Conservation (phyloP, 106 monocot genomes). For the Allium cepa region DNA sequence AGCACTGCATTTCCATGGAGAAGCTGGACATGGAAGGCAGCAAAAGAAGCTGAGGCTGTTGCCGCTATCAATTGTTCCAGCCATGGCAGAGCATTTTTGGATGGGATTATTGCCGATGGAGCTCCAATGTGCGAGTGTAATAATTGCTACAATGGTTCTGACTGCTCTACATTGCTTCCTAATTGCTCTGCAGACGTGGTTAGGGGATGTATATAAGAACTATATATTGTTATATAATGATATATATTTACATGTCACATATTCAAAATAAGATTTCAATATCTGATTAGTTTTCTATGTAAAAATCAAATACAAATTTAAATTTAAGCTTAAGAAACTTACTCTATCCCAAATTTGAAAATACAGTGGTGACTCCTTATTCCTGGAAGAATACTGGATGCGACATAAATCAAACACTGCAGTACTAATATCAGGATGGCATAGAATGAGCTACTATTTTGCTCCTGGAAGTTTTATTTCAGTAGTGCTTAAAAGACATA, state of each 20-base stretch:
- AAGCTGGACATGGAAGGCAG: not conserved
- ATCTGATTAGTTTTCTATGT: too few species aligned
- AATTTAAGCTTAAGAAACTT: too few species aligned
- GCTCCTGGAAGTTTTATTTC: conserved; percentile 23
- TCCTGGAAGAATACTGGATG: conserved; percentile 81
- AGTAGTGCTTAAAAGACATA: conserved; percentile 46
- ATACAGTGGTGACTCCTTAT: conserved; percentile 59
- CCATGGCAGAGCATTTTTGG: not conserved
- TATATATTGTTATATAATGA: too few species aligned
- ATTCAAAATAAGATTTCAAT: too few species aligned
- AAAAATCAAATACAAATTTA: too few species aligned
- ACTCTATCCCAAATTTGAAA: too few species aligned
- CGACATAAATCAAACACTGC: too few species aligned
- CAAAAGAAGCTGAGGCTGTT: not conserved
- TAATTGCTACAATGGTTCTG: not conserved
- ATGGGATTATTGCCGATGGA: not conserved
- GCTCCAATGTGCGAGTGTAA: not conserved
- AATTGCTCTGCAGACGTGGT: not conserved
- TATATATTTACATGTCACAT: too few species aligned
- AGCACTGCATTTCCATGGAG: not conserved
- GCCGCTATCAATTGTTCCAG: not conserved
- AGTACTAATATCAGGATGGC: too few species aligned
- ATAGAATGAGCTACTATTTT: conserved; percentile 32
- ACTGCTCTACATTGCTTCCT: not conserved
- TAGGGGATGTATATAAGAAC: not conserved